phyloP scores from a whole-genome alignment of 2,329 filamentous ascomycete genomes.

The Ceratocystis papillata region DNA sequence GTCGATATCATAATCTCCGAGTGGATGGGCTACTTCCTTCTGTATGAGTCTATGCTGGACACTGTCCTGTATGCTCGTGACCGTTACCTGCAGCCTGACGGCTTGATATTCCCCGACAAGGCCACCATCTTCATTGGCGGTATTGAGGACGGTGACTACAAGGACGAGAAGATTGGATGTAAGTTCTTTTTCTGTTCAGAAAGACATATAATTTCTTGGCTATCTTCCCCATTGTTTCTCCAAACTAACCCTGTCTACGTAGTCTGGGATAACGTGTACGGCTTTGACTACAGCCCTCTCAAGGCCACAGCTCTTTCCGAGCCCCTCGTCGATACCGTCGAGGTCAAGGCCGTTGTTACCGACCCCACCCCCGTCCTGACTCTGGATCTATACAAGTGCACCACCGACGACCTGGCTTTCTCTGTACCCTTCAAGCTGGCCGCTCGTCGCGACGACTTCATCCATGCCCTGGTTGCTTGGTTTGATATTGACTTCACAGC shows the following conservation, averaged over 20 bases:
- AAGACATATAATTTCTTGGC: not conserved
- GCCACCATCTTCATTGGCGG: constrained; percentile 93
- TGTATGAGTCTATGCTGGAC: constrained; percentile 98
- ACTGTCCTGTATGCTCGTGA: constrained; percentile 95
- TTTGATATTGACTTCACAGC: constrained; percentile 98
- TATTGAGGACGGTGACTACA: constrained; percentile 98
- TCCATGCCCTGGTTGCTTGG: constrained; percentile 95
- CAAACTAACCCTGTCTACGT: constrained; percentile 21
- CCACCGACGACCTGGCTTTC: constrained; percentile 73
- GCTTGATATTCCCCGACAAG: constrained; percentile 97
- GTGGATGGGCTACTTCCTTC: constrained; percentile 99
- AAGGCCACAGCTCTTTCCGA: constrained; percentile 90
- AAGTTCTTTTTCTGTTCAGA: constrained; percentile 34
- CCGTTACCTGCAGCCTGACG: constrained; percentile 74
- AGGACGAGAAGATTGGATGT: constrained; percentile 99
- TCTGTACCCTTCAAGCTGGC: constrained; percentile 63
- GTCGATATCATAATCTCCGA: constrained; percentile 99
- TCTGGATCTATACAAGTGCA: constrained; percentile 89
- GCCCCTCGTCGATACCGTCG: constrained; percentile 93
- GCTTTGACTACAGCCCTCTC: constrained; percentile 90
- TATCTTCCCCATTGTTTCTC: constrained; percentile 1
- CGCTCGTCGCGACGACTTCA: constrained; percentile 78
- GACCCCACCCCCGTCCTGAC: constrained; percentile 77
- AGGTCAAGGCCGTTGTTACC: constrained; percentile 92
- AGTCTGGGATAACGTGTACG: constrained; percentile 99